These are phyloP conservation scores for Piloderma croceum DNA, from an alignment of 768 basidiomycete species.

Conservation along the genomic window DNA sequence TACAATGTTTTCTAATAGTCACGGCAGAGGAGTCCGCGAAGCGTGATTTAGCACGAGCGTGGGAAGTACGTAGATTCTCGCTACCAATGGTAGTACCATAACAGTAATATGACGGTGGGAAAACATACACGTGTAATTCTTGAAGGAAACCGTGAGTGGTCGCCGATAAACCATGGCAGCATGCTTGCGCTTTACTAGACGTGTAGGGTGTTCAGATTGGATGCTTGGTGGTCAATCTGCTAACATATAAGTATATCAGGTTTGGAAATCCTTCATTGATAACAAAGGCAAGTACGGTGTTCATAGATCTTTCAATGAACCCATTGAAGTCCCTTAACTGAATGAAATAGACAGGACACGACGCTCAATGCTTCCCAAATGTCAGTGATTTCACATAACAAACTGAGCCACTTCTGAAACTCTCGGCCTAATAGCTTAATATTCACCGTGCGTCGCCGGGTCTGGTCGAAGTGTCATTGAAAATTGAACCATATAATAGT, in stretches of 20 bases:
- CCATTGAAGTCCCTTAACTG: slow-evolving; percentile 2
- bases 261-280: slow-evolving; percentile 77
- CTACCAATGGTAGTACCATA: too few species aligned
- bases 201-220: slow-evolving; percentile 33
- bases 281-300: slow-evolving; percentile 59
- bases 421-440: slow-evolving; percentile 40
- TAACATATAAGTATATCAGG: slow-evolving; percentile 23
- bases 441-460: slow-evolving; percentile 69
- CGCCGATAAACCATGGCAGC: too few species aligned
- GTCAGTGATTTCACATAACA: slow-evolving; percentile 32
- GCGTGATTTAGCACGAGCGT: not conserved
- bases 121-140: too few species aligned
- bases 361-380: slow-evolving; percentile 74
- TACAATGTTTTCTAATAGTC: too few species aligned
- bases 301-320: not conserved
- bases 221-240: slow-evolving; percentile 1
- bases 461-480: slow-evolving; percentile 59
- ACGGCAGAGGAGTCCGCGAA: slow-evolving; percentile 1
- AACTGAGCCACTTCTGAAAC: not conserved
- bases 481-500: slow-evolving; percentile 74
- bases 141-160: too few species aligned
- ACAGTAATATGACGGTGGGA: too few species aligned
- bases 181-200: slow-evolving; percentile 64
- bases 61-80: not conserved
- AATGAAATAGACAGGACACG: slow-evolving; percentile 53